phyloP scores from a whole-genome alignment of 805 yeast species.

The Debaryomyces tyrocola region DNA sequence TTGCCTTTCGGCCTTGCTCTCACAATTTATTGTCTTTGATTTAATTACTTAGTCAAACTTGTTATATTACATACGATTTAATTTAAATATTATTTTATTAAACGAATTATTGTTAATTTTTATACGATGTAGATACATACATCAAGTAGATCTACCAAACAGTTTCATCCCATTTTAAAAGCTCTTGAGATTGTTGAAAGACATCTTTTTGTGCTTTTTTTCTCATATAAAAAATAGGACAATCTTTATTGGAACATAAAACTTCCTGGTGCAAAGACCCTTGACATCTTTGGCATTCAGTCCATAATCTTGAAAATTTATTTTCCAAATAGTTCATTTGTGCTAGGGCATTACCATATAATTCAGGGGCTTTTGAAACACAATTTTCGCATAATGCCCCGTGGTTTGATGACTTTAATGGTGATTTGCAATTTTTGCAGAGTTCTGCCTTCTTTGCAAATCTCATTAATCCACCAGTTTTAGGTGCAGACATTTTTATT shows the following conservation, averaged over 20 bases:
- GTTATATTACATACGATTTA: not conserved
- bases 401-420: slow-evolving; percentile 57
- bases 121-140: not conserved
- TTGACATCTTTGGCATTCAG: slow-evolving; percentile 97
- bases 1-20: no score
- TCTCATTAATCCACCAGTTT: slow-evolving; percentile 84
- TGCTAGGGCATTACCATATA: slow-evolving; percentile 79
- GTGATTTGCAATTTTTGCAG: slow-evolving; percentile 86
- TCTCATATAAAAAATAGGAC: slow-evolving; percentile 97
- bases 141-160: slow-evolving; percentile 39
- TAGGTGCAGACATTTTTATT: slow-evolving; percentile 69
- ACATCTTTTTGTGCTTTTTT: slow-evolving; percentile 80
- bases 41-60: not conserved
- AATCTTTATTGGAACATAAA: slow-evolving; percentile 90
- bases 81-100: not conserved
- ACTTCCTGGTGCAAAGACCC: slow-evolving; percentile 96
- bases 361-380: slow-evolving; percentile 64
- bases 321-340: slow-evolving; percentile 78
- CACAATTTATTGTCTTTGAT: no score
- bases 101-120: not conserved
- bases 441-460: slow-evolving; percentile 87
- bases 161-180: slow-evolving; percentile 65
- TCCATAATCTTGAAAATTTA: slow-evolving; percentile 89
- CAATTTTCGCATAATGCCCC: slow-evolving; percentile 86
- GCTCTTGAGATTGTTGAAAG: slow-evolving; percentile 53